These are phyloP conservation scores for Phytophthora rubi DNA, from an alignment of 352 stramenopile genomes.

Conservation along the genomic window DNA sequence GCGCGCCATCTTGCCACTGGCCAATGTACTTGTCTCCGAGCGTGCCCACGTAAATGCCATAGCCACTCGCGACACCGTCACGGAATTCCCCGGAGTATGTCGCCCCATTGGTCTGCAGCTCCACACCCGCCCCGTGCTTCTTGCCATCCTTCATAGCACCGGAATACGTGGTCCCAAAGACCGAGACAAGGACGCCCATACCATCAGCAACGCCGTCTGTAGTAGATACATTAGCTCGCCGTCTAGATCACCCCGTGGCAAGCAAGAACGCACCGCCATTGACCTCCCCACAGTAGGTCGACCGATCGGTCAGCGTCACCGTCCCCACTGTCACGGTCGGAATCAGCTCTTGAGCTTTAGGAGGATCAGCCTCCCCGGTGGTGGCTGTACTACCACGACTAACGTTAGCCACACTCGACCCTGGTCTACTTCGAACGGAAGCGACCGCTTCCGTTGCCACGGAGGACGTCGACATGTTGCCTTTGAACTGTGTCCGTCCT, in stretches of 20 bases:
- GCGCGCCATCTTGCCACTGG: conserved; percentile 44
- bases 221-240: background rate
- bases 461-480: conserved; percentile 21
- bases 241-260: background rate
- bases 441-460: conserved; percentile 4
- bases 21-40: conserved; percentile 55
- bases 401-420: conserved; percentile 15
- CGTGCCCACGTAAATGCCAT: conserved; percentile 52
- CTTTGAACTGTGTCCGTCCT: conserved; percentile 20
- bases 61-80: conserved; percentile 32
- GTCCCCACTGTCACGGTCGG: conserved; percentile 21
- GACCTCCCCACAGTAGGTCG: conserved; percentile 46
- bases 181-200: conserved; percentile 41
- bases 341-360: background rate
- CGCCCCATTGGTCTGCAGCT: conserved; percentile 45
- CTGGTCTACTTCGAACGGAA: conserved; percentile 22
- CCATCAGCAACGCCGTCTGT: conserved; percentile 46
- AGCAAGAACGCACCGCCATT: conserved; percentile 19
- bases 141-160: conserved; percentile 43
- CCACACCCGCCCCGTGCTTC: conserved; percentile 52
- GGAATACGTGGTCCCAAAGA: conserved; percentile 45
- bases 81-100: conserved; percentile 50
- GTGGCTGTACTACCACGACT: conserved; percentile 3
- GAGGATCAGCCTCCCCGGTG: background rate
- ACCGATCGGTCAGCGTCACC: conserved; percentile 30